Evolutionary conservation across 352 stramenopile genomes (phyloP).

Genomic region (Phytophthora pluvialis): DNA sequence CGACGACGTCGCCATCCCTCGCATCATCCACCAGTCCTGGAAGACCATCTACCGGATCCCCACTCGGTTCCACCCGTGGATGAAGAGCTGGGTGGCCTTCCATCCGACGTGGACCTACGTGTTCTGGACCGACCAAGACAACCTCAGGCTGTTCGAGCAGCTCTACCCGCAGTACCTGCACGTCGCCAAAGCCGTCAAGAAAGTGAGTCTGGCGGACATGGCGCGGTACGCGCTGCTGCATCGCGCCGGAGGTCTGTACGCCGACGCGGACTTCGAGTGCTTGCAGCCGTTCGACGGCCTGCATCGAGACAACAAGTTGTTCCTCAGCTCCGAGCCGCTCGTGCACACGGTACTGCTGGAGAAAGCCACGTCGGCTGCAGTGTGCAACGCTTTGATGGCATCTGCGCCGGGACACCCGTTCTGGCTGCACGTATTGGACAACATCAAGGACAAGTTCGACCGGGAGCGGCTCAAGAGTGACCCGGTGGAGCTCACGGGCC

Average conservation of each 20-base stretch:
- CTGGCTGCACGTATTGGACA: slow-evolving; percentile 56
- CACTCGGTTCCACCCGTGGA: slow-evolving; percentile 56
- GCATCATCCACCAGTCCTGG: slow-evolving; percentile 67
- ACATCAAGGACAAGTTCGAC: slow-evolving; percentile 53
- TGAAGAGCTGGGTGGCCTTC: slow-evolving; percentile 51
- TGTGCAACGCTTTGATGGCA: slow-evolving; percentile 71
- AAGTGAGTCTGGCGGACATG: slow-evolving; percentile 63
- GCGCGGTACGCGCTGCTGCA: slow-evolving; percentile 62
- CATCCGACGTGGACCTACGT: slow-evolving; percentile 62
- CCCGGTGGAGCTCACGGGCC: slow-evolving; percentile 53
- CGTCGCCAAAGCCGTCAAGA: slow-evolving; percentile 43
- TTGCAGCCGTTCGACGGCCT: slow-evolving; percentile 46
- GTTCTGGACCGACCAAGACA: slow-evolving; percentile 67
- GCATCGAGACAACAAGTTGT: slow-evolving; percentile 37
- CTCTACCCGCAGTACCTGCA: slow-evolving; percentile 56
- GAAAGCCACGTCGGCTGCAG: slow-evolving; percentile 28
- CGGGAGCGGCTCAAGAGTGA: slow-evolving; percentile 30
- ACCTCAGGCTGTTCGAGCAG: slow-evolving; percentile 51
- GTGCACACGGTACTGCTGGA: slow-evolving; percentile 59
- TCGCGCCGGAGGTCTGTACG: slow-evolving; percentile 55
- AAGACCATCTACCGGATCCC: slow-evolving; percentile 50
- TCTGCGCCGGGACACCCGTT: slow-evolving; percentile 55
- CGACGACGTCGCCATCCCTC: slow-evolving; percentile 37
- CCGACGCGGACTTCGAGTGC: slow-evolving; percentile 64
- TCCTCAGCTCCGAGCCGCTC: slow-evolving; percentile 55